phyloP scores from a whole-genome alignment of 129 eudicot genomes.

The Artemisia tridentata region DNA sequence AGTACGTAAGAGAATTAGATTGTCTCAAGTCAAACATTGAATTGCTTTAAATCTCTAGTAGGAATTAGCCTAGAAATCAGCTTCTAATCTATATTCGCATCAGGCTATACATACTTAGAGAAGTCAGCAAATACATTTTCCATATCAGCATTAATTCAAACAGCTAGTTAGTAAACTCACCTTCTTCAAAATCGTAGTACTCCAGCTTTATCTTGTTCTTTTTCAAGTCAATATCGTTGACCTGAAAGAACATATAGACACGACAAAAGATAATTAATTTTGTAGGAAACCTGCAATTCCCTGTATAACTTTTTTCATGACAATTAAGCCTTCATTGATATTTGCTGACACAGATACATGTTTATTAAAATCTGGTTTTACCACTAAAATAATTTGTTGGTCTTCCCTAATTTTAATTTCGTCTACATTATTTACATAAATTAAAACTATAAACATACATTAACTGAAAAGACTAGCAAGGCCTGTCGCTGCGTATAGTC shows the following conservation, averaged over 20 bases:
- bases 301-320: background rate
- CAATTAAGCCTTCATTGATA: background rate
- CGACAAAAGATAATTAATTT: background rate
- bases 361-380: background rate
- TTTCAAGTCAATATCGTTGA: slow-evolving; percentile 23
- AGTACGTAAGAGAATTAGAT: no score
- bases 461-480: background rate
- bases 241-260: slow-evolving; percentile 22
- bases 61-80: background rate
- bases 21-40: no score
- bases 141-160: background rate
- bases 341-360: background rate
- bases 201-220: slow-evolving; percentile 28
- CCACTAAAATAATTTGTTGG: no score
- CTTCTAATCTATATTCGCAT: background rate
- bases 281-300: background rate
- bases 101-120: background rate
- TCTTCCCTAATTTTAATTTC: background rate
- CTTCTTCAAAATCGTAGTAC: slow-evolving; percentile 41
- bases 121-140: background rate
- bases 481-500: no score
- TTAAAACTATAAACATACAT: background rate
- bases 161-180: slow-evolving; percentile 31
- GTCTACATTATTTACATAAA: background rate
- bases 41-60: background rate